Evolutionary conservation across 2,329 filamentous ascomycete species (phyloP), one percentile per base, ranked within the genome.

Genomic region (Diplocarpon mali): DNA sequence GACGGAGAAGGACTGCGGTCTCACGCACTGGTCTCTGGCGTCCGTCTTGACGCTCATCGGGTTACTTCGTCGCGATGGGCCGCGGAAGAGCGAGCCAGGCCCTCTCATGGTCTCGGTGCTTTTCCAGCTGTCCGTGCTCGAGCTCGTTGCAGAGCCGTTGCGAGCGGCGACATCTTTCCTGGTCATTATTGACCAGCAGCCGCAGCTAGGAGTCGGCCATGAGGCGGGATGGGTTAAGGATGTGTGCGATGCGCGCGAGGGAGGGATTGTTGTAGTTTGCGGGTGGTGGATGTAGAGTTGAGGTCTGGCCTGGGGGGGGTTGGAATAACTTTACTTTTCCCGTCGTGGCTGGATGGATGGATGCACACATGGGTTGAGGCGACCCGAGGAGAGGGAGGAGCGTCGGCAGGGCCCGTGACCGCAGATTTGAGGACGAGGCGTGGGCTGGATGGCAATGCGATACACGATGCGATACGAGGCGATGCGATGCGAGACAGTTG

Each of bases 141-240:
- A 74, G 70, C 75, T 79, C 66, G 76, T 76, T 53, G 72, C 67
- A 53, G 78, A 80, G 68, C 73, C 79, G 72, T 56, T 78, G 72
- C 57, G 80, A 65, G 71, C 70, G 58, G 66, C 65, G 58, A 69
- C 67, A 62, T 83, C 79, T 68, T 80, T 75, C 65, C 73, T 76
- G 66, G 78, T 76, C 81, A 85, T 85, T 65, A 66, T 59, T 51
- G 55, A 57, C 57, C 57, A 52, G 50, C 42, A 46, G 30, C 46
- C 38, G 46, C 36, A 43, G 45, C 51, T 59, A 58, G 38, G 50
- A 57, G 47, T 39, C 44, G 50, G 51, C 58, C 58, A 60, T 59
- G 45, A 42, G 40, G 42, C 41, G 35, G 31, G 24, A 27, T 38
- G 40, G 38, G 27, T 2, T 13, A 30, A 17, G 12, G 12, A 20